Evolutionary conservation across 2,329 filamentous ascomycete species (phyloP).

Genomic region (Drechslerella stenobrocha): DNA sequence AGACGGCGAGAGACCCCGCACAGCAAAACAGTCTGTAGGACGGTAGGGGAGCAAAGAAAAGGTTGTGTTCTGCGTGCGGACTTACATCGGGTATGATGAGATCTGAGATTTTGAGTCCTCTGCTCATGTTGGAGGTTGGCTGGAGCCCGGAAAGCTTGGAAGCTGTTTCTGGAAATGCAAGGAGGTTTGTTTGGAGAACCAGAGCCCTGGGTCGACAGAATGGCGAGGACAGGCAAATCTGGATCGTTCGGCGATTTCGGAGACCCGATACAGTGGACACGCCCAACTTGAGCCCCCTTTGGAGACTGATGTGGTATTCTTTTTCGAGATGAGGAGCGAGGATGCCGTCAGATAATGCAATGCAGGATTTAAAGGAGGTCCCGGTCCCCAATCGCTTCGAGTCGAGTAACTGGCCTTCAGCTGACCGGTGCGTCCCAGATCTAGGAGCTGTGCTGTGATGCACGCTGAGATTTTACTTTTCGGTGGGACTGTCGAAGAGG

Average conservation of each 20-base stretch:
- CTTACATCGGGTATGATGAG: conserved; percentile 41
- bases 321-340: neutral
- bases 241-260: conserved; percentile 47
- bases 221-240: conserved; percentile 42
- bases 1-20: neutral
- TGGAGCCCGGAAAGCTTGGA: conserved; percentile 1
- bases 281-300: conserved; percentile 25
- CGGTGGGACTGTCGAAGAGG: neutral
- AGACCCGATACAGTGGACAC: conserved; percentile 46
- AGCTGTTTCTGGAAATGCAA: conserved; percentile 6
- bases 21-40: neutral
- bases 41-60: neutral
- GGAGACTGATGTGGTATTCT: conserved; percentile 2
- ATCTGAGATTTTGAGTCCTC: conserved; percentile 39
- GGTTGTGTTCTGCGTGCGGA: neutral
- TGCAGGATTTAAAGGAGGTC: neutral
- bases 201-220: conserved; percentile 38
- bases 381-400: neutral
- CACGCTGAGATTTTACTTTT: neutral
- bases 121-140: conserved; percentile 25
- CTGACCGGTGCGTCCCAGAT: neutral
- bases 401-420: neutral
- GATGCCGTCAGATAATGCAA: neutral
- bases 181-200: conserved; percentile 26
- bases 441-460: neutral